Evolutionary conservation across 345 rosid species (phyloP), one percentile per base, ranked within the genome.

Genomic region (Hypericum androsaemum): DNA sequence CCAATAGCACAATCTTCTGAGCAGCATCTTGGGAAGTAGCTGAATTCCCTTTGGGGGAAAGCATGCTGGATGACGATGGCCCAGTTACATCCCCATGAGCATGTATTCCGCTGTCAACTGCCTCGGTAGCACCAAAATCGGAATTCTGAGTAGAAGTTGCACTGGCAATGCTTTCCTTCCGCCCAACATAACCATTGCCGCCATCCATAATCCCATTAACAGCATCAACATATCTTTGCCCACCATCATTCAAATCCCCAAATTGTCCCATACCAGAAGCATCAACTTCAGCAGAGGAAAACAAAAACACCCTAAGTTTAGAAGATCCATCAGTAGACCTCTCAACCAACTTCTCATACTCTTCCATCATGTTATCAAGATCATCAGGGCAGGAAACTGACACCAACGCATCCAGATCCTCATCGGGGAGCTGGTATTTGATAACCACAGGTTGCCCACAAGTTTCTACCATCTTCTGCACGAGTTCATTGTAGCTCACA

Each of bases 291-390:
- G 67, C 67, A 36, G 77, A 65, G 0, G 78, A 71, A 70, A 84
- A 84, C 57, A 84, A 69, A 53, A 84, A 84, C 28, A 84, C 76
- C 67, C 94, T 72, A 47, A 84, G 59, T 67, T 84, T 84, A 59
- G 76, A 81, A 49, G 88, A 81, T 7, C 86, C 82, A 75, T 81
- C 82, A 9, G 71, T 61, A 64, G 81, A 77, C 66, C 80, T 81
- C 55, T 77, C 73, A 53, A 65, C 60, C 71, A 81, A 67, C 66
- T 77, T 81, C 62, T 81, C 81, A 74, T 77, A 85, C 72, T 85
- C 89, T 36, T 79, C 89, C 86, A 85, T 77, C 95, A 85, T 80
- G 60, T 81, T 78, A 62, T 79, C 84, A 37, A 85, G 83, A 73
- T 85, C 95, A 56, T 85, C 95, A 7, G 78, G 67, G 53, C 83